Conservation (phyloP, 1,284 basidiomycete species). For the Athelia sp. region DNA sequence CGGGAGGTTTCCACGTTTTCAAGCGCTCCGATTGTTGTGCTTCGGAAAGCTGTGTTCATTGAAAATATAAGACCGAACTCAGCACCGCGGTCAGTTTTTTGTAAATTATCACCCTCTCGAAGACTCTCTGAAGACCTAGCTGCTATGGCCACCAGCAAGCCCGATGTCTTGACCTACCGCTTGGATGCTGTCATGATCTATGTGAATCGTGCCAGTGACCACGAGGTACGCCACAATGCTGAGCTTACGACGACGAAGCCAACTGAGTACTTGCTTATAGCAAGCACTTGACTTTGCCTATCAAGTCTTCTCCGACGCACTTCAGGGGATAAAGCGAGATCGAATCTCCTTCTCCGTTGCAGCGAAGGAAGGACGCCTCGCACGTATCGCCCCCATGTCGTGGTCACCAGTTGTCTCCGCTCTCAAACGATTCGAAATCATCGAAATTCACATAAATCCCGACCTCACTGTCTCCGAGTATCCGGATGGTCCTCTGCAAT, state of each 20-base stretch:
- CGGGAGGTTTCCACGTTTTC: too few species aligned
- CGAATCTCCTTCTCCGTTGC: constrained; percentile 43
- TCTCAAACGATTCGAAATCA: constrained; percentile 47
- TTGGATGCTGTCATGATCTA: constrained; percentile 41
- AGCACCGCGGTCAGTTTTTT: too few species aligned
- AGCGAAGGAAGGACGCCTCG: constrained; percentile 24
- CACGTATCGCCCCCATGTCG: constrained; percentile 52
- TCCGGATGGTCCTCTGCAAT: constrained; percentile 2
- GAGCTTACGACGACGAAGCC: not conserved
- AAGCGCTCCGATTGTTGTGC: too few species aligned
- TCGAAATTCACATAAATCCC: constrained; percentile 38
- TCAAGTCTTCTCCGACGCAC: constrained; percentile 40
- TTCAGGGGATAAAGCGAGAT: constrained; percentile 31
- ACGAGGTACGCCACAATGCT: constrained; percentile 35
- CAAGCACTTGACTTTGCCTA: constrained; percentile 49
- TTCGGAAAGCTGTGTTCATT: too few species aligned
- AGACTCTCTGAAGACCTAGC: too few species aligned
- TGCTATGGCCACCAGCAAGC: not conserved
- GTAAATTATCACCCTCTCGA: too few species aligned
- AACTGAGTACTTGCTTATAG: constrained; percentile 31
- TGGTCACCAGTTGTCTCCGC: constrained; percentile 43
- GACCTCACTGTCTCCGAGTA: constrained; percentile 15
- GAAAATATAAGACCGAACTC: too few species aligned
- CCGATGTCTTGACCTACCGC: constrained; percentile 51
- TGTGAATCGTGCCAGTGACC: constrained; percentile 42